These are phyloP conservation scores for Cornus controversa DNA, from an alignment of 148 eudicot species.

Conservation along the genomic window DNA sequence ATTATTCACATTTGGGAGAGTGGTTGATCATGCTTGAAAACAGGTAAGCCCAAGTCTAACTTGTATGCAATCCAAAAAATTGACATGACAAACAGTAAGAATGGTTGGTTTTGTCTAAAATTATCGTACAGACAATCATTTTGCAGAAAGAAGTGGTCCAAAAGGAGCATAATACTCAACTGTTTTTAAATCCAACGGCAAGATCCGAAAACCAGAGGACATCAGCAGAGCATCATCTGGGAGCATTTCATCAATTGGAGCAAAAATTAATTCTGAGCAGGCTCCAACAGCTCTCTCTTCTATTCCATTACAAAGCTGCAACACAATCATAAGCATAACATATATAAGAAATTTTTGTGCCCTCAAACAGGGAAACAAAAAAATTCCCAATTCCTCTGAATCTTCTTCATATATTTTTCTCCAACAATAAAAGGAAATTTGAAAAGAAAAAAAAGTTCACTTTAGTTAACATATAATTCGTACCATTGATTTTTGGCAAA, in stretches of 20 bases:
- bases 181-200: constrained; percentile 1
- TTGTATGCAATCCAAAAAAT: background rate
- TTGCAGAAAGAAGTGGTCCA: background rate
- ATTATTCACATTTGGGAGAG: background rate
- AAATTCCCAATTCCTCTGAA: background rate
- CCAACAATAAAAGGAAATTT: background rate
- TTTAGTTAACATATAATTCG: background rate
- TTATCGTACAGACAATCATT: background rate
- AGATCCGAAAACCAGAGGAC: constrained; percentile 7
- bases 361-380: background rate
- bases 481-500: background rate
- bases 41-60: background rate
- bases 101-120: background rate
- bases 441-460: background rate
- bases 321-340: background rate
- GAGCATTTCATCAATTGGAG: constrained; percentile 4
- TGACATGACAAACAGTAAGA: background rate
- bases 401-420: background rate
- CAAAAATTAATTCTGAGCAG: constrained; percentile 8
- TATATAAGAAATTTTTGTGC: background rate
- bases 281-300: background rate
- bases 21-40: background rate
- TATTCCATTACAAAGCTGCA: constrained; percentile 3
- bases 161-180: constrained; percentile 5
- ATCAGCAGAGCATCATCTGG: constrained; percentile 1